Evolutionary conservation across 257 asterid genomes (phyloP).

Genomic region (Petunia axillaris): DNA sequence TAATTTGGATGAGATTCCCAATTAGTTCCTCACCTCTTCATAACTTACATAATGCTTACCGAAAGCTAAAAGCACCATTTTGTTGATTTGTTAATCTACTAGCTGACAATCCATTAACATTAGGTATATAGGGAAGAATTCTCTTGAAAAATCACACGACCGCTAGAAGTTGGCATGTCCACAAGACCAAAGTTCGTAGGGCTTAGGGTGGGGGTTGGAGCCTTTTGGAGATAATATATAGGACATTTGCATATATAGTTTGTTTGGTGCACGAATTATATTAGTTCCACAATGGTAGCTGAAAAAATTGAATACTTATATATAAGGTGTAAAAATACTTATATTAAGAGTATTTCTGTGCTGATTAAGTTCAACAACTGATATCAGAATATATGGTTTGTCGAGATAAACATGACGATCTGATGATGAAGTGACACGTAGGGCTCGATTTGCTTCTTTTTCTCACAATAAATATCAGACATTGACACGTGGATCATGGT

Average conservation of each 20-base stretch:
- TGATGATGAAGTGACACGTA: too few species aligned
- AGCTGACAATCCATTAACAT: neutral
- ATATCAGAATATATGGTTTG: too few species aligned
- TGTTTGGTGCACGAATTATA: too few species aligned
- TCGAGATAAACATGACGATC: too few species aligned
- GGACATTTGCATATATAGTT: neutral
- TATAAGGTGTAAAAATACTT: too few species aligned
- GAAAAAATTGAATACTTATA: too few species aligned
- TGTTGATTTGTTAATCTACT: neutral
- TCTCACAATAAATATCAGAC: too few species aligned
- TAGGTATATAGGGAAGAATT: neutral
- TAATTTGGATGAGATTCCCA: neutral
- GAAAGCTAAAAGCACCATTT: neutral
- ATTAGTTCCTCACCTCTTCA: neutral
- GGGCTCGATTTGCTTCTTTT: too few species aligned
- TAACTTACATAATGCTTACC: neutral
- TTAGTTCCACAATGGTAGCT: too few species aligned
- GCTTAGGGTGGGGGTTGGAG: neutral
- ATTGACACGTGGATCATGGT: too few species aligned
- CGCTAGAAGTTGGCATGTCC: conserved; percentile 8
- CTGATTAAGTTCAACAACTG: too few species aligned
- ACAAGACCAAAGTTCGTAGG: neutral
- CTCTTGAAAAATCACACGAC: neutral
- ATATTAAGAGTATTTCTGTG: too few species aligned
- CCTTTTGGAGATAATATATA: neutral